Evolutionary conservation across 768 basidiomycete genomes (phyloP).

Genomic region (Crassisporium funariophilum): DNA sequence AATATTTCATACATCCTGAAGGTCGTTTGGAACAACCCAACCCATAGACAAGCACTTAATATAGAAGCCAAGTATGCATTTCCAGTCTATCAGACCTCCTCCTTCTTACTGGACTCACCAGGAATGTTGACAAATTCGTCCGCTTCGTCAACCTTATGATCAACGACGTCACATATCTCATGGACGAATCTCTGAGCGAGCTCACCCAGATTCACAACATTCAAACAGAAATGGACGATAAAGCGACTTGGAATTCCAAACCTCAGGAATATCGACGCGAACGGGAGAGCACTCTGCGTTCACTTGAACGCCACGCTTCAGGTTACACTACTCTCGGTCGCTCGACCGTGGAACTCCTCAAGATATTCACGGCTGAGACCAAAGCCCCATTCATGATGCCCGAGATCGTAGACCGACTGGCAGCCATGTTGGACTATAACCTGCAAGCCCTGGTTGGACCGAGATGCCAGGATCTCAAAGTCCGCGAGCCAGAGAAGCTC

Average conservation of each 20-base stretch:
- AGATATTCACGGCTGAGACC: constrained; percentile 89
- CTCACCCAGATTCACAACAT: constrained; percentile 87
- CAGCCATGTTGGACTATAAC: constrained; percentile 97
- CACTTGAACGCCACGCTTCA: constrained; percentile 82
- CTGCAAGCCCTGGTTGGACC: constrained; percentile 88
- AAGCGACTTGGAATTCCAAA: constrained; percentile 65
- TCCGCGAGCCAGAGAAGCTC: constrained; percentile 85
- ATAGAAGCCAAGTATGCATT: constrained; percentile 68
- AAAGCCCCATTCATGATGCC: constrained; percentile 93
- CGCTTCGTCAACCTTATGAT: constrained; percentile 97
- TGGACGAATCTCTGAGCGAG: constrained; percentile 93
- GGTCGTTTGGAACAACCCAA: constrained; percentile 88
- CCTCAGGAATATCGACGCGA: constrained; percentile 80
- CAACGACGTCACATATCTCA: constrained; percentile 97
- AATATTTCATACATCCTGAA: constrained; percentile 89
- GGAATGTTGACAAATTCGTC: constrained; percentile 91
- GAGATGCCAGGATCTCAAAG: constrained; percentile 81
- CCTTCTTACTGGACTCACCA: constrained; percentile 27
- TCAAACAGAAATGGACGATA: constrained; percentile 82
- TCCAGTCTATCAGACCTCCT: neutral
- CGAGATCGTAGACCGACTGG: constrained; percentile 93
- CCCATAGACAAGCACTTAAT: constrained; percentile 85
- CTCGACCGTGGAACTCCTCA: constrained; percentile 88
- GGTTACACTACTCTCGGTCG: constrained; percentile 86
- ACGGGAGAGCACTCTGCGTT: constrained; percentile 72